Evolutionary conservation across 345 rosid species (phyloP), one percentile per base, ranked within the genome.

Genomic region (Noccaea bulbosa): DNA sequence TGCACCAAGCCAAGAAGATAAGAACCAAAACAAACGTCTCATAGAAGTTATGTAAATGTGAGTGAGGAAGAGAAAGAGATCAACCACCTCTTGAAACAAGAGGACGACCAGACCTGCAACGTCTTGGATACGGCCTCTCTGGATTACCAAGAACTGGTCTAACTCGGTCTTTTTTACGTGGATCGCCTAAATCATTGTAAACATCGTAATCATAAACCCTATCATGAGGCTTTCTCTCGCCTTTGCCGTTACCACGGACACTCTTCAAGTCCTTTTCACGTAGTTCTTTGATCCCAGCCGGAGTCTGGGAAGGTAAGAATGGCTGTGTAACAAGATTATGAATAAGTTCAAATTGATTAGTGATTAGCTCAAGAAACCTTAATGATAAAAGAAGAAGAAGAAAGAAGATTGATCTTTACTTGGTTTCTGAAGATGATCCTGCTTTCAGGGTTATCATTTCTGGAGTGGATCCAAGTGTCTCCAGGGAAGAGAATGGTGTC

Each of bases 61-160:
- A 67, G 56, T 41, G 37, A 60, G 4, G 4, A 27, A 40, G 46
- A 49, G 14, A 58, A 22, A 62, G 67, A 35, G 53, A 70, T 50
- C 30, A n/a, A 27, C 50, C 81, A 87, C 98, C 93, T 72, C 46
- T 85, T 74, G 72, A 74, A 59, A 83, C 45, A 6, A 88, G 86
- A 45, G 91, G 89, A 43, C 96, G 81, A 40, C 99, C 99, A 48
- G 95, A 88, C 76, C 99, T 86, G 45, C 99, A 94, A 0, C 96
- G 88, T 73, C 93, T 78, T 15, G 99, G 99, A 84, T 94, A 94
- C 43, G 97, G 97, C 65, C 79, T 84, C 71, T 86, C 80, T 66
- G 81, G 81, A 53, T 77, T 77, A 11, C 85, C 87, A 22, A 93
- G 51, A 34, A 91, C 85, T 0, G 97, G 89, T 62, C 99, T 85